Evolutionary conservation across 2,329 filamentous ascomycete genomes (phyloP).

Genomic region (Pseudogymnoascus sp.): DNA sequence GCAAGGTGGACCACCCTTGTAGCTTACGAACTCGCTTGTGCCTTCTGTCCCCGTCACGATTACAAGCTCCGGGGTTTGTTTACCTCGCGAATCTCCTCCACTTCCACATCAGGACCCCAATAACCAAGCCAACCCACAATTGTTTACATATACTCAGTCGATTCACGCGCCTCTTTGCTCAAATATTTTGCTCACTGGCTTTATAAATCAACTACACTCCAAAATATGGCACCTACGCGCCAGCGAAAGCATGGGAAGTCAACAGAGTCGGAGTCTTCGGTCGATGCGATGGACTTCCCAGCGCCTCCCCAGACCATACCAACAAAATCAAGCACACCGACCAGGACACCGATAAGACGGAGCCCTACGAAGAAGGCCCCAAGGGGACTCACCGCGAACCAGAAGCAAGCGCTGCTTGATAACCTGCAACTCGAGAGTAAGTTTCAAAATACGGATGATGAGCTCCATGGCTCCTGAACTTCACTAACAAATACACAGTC

Average conservation of each 20-base stretch:
- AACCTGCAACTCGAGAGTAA: constrained; percentile 83
- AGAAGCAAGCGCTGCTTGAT: constrained; percentile 82
- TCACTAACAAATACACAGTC: constrained; percentile 43
- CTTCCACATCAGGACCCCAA: background rate
- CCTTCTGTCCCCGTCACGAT: background rate
- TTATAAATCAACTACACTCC: constrained; percentile 12
- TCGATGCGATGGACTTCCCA: constrained; percentile 23
- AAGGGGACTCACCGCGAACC: constrained; percentile 54
- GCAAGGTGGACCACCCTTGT: background rate
- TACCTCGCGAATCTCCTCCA: background rate
- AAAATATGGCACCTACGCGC: constrained; percentile 39
- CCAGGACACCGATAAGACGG: constrained; percentile 32
- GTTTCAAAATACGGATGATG: constrained; percentile 23
- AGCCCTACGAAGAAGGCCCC: constrained; percentile 57
- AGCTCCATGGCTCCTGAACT: constrained; percentile 17
- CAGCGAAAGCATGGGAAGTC: constrained; percentile 38
- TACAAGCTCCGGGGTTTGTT: constrained; percentile 3
- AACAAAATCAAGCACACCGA: constrained; percentile 32
- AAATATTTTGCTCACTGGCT: background rate
- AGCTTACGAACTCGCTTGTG: constrained; percentile 10
- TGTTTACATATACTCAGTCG: background rate
- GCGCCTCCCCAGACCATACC: constrained; percentile 20
- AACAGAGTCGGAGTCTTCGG: constrained; percentile 22
- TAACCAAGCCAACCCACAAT: background rate
- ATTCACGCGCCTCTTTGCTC: background rate